Conservation (phyloP, 208 protist species). For the Trypanosoma cruzi region DNA sequence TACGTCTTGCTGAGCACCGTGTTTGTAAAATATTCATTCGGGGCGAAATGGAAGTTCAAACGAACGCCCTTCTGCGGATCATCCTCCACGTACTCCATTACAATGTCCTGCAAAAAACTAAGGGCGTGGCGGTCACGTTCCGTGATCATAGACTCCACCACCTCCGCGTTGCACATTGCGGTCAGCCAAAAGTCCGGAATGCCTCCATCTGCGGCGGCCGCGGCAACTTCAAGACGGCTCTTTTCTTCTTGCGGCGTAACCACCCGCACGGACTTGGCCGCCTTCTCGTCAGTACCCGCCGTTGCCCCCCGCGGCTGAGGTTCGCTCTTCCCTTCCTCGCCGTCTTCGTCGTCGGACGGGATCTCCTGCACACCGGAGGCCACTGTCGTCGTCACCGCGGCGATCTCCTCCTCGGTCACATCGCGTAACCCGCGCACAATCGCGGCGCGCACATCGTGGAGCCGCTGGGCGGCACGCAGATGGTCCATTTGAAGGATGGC, state of each 20-base stretch:
- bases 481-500: constrained; percentile 35
- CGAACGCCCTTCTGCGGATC: constrained; percentile 69
- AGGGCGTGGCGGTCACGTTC: constrained; percentile 70
- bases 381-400: constrained; percentile 1
- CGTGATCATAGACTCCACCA: constrained; percentile 54
- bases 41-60: constrained; percentile 85
- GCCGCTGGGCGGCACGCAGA: constrained; percentile 14
- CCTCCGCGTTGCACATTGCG: constrained; percentile 61
- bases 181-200: constrained; percentile 91
- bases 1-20: constrained; percentile 91
- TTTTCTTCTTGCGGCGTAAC: constrained; percentile 45
- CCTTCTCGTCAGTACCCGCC: background rate
- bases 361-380: constrained; percentile 31
- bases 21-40: constrained; percentile 94
- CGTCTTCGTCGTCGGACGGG: constrained; percentile 18
- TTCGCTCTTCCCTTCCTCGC: constrained; percentile 1
- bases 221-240: constrained; percentile 34
- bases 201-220: constrained; percentile 52
- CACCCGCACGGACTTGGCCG: constrained; percentile 49
- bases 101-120: constrained; percentile 56
- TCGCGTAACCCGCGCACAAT: constrained; percentile 67
- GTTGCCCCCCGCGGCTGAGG: background rate
- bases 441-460: constrained; percentile 45
- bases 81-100: constrained; percentile 43
- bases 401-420: constrained; percentile 66